Percentiles rank a stretch among this genome's conserved stretches.
Conservation (phyloP, 179 eudicot species). For the Heliamphora pulchella region DNA sequence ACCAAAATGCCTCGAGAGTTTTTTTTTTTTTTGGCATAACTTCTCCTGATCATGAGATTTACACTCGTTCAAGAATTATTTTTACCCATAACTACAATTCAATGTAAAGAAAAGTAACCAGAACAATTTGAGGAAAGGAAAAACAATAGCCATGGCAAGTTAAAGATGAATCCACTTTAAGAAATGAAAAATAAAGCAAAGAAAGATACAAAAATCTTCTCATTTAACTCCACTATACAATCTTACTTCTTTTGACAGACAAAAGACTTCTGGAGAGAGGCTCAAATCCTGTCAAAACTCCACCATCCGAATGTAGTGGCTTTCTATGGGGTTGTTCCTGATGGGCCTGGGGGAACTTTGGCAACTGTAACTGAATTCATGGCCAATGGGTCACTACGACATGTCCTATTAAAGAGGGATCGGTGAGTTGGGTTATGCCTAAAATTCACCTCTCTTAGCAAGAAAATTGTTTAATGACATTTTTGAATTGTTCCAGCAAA, state of each 20-base stretch:
- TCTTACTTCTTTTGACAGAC: slow-evolving; percentile 23
- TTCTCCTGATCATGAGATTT: background rate
- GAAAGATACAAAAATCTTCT: background rate
- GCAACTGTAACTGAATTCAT: slow-evolving; percentile 45
- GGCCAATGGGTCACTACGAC: slow-evolving; percentile 43
- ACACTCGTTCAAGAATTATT: background rate
- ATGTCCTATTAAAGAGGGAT: slow-evolving; percentile 36
- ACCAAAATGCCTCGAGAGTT: background rate
- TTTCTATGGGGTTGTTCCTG: slow-evolving; percentile 49
- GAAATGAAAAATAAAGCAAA: background rate
- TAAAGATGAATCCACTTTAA: background rate
- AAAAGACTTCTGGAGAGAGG: slow-evolving; percentile 53
- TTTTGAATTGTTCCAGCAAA: slow-evolving; percentile 29
- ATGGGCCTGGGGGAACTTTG: slow-evolving; percentile 44
- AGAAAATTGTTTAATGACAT: background rate
- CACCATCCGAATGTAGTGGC: slow-evolving; percentile 52
- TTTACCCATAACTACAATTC: background rate
- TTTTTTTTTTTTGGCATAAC: background rate
- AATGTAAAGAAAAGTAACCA: background rate
- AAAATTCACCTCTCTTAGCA: background rate
- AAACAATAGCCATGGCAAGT: background rate
- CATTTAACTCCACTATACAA: background rate
- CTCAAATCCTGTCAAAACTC: slow-evolving; percentile 42
- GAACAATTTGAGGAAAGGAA: background rate
- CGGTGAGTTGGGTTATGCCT: slow-evolving; percentile 19